Conservation (phyloP, 108 stramenopile genomes). For the Skeletonema tropicum region DNA sequence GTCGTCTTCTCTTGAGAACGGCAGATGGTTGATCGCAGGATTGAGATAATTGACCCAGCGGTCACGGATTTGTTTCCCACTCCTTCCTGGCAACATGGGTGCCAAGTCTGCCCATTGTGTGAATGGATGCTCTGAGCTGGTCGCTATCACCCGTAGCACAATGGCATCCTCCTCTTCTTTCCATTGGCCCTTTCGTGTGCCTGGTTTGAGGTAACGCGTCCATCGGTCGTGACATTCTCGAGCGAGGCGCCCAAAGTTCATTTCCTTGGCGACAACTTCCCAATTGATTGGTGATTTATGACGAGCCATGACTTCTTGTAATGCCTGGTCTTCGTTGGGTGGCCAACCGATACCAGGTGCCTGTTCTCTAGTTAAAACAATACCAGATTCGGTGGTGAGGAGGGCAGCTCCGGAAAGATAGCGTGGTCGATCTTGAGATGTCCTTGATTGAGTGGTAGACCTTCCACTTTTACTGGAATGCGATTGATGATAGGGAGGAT, state of each 20-base stretch:
- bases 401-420: background rate
- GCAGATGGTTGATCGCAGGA: slow-evolving; percentile 28
- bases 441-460: background rate
- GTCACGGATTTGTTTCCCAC: slow-evolving; percentile 47
- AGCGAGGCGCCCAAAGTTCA: slow-evolving; percentile 31
- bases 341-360: slow-evolving; percentile 38
- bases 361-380: slow-evolving; percentile 12
- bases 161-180: slow-evolving; percentile 42
- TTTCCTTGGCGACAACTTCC: slow-evolving; percentile 19
- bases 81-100: slow-evolving; percentile 32
- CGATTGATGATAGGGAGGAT: too few relatives aligned
- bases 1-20: slow-evolving; percentile 41
- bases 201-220: slow-evolving; percentile 85
- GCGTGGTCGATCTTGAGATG: background rate
- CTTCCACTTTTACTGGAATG: background rate
- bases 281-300: slow-evolving; percentile 31
- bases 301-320: slow-evolving; percentile 25
- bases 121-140: slow-evolving; percentile 27
- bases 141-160: slow-evolving; percentile 22
- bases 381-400: background rate
- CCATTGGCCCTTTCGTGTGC: slow-evolving; percentile 80
- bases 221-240: slow-evolving; percentile 87
- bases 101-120: slow-evolving; percentile 49
- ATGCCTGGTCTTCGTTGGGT: slow-evolving; percentile 13
- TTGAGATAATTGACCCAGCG: slow-evolving; percentile 50